These are phyloP conservation scores for Apostasia ramifera DNA, from an alignment of 106 monocot species.

Conservation along the genomic window DNA sequence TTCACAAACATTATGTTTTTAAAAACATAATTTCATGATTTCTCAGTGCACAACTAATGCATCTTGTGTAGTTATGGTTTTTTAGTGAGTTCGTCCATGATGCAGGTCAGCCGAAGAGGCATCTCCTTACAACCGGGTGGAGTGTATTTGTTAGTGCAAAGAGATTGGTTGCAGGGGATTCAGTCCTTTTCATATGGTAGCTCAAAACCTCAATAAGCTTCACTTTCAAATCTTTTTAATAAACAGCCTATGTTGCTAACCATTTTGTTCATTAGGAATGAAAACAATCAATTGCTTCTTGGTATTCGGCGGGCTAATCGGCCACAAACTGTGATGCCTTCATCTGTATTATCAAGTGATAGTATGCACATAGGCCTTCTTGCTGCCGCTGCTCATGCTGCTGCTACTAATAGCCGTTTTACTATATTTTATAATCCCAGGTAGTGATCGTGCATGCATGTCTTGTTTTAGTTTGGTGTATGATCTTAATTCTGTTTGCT, in stretches of 20 bases:
- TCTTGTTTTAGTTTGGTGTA: background rate
- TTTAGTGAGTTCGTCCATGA: too few species aligned
- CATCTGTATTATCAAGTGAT: slow-evolving; percentile 90
- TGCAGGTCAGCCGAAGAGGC: slow-evolving; percentile 94
- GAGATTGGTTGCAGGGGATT: slow-evolving; percentile 89
- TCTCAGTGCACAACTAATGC: too few species aligned
- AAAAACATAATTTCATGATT: too few species aligned
- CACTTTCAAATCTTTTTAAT: background rate
- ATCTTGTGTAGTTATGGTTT: too few species aligned
- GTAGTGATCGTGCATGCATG: slow-evolving; percentile 16
- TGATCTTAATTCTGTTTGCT: background rate
- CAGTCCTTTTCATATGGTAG: slow-evolving; percentile 91
- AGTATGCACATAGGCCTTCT: slow-evolving; percentile 98
- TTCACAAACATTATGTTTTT: too few species aligned
- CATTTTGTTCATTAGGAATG: slow-evolving; percentile 49
- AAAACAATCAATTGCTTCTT: slow-evolving; percentile 74
- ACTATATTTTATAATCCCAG: slow-evolving; percentile 94
- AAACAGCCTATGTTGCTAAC: background rate
- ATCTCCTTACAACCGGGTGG: slow-evolving; percentile 95
- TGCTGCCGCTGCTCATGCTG: slow-evolving; percentile 92
- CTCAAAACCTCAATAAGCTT: too few species aligned
- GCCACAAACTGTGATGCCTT: slow-evolving; percentile 86
- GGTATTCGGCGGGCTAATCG: slow-evolving; percentile 88
- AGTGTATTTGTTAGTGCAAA: slow-evolving; percentile 95
- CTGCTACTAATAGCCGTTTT: slow-evolving; percentile 83